Evolutionary conservation across 441 rosid species (phyloP).

Genomic region (Jatropha multifida): DNA sequence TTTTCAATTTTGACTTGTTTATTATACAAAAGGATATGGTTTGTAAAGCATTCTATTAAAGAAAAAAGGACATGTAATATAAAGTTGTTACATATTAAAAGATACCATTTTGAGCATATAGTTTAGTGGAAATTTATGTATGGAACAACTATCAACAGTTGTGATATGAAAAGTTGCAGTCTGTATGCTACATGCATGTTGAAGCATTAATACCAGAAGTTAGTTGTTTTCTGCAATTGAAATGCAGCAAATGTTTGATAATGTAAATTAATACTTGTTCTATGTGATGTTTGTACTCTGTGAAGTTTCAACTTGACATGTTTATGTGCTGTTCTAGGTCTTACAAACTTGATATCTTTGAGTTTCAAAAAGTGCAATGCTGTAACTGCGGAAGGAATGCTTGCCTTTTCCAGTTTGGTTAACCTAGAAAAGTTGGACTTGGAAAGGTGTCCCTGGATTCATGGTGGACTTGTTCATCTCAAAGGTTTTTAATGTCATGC

Average conservation of each 20-base stretch:
- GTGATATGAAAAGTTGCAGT: neutral
- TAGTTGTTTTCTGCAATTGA: neutral
- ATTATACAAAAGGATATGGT: neutral
- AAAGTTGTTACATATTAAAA: neutral
- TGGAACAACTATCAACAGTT: neutral
- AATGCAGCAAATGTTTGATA: neutral
- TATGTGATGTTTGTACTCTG: neutral
- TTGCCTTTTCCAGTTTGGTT: conserved; percentile 55
- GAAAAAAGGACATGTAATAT: neutral
- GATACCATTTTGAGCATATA: neutral
- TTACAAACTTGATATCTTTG: conserved; percentile 63
- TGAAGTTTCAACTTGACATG: neutral
- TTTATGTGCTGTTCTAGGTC: conserved; percentile 37
- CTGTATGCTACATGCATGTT: neutral
- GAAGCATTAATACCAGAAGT: neutral
- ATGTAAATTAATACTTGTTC: neutral
- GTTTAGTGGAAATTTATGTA: neutral
- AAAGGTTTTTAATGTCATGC: conserved; percentile 42
- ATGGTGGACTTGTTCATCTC: conserved; percentile 67
- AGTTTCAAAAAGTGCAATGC: conserved; percentile 61
- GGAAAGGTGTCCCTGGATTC: conserved; percentile 75
- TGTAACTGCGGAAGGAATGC: conserved; percentile 67
- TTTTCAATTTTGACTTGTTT: neutral
- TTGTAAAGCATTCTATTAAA: too few species aligned
- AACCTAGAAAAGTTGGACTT: conserved; percentile 74